A percentile compares a stretch with the other conserved stretches of the same genome.
Conservation (phyloP, 2,329 filamentous ascomycete species). For the Sporothrix globosa region DNA sequence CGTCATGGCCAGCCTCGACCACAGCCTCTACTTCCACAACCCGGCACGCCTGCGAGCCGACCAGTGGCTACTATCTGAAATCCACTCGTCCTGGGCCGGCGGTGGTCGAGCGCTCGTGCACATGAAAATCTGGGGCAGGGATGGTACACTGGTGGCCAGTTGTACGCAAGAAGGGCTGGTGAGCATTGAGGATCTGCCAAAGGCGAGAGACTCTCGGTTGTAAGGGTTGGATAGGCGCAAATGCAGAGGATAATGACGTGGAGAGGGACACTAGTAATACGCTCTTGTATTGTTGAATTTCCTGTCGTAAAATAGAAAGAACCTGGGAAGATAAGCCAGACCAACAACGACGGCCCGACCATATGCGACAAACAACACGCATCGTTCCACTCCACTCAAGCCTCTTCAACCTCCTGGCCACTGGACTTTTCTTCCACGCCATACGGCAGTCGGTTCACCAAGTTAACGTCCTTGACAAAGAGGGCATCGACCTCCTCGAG, state of each 20-base stretch:
- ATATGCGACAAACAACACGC: too few species aligned
- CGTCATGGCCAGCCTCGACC: conserved; percentile 4
- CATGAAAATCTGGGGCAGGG: background rate
- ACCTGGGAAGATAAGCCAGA: too few species aligned
- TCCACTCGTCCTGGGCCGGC: conserved; percentile 2
- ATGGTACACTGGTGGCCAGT: background rate
- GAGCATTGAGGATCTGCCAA: background rate
- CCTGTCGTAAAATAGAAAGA: too few species aligned
- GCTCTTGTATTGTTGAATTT: too few species aligned
- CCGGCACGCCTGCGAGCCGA: background rate
- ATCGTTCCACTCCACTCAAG: background rate
- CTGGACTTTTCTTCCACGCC: background rate
- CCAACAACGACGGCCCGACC: too few species aligned
- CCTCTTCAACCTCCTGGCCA: background rate
- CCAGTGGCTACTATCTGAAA: conserved; percentile 4
- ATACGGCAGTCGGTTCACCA: conserved; percentile 7
- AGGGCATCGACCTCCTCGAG: conserved; percentile 13
- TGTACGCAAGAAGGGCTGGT: conserved; percentile 9
- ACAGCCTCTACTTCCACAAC: conserved; percentile 6
- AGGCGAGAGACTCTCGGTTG: background rate
- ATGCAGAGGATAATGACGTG: too few species aligned
- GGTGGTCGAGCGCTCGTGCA: background rate
- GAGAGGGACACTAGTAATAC: too few species aligned
- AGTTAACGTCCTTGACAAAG: conserved; percentile 15
- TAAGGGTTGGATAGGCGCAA: too few species aligned